Conservation (phyloP, 345 rosid species). For the Hypericum perforatum region DNA sequence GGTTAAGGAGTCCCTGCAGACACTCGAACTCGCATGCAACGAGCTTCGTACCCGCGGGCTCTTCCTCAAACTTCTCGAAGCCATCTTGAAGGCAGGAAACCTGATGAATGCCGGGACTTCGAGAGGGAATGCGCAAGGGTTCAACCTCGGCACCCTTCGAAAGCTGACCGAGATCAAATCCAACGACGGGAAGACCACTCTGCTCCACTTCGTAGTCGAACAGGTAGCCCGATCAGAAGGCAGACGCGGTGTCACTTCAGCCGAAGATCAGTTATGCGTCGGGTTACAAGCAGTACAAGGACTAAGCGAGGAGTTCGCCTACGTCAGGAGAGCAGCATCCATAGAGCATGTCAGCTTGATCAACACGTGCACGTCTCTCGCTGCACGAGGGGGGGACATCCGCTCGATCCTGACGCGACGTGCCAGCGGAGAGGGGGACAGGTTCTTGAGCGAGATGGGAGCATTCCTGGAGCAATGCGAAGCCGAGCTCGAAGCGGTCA, state of each 20-base stretch:
- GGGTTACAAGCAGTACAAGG: constrained; percentile 46
- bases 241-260: constrained; percentile 21
- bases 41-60: constrained; percentile 63
- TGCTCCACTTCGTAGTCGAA: constrained; percentile 75
- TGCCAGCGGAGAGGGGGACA: constrained; percentile 24
- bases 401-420: constrained; percentile 23
- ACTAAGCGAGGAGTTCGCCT: constrained; percentile 38
- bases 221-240: constrained; percentile 68
- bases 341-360: constrained; percentile 42
- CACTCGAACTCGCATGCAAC: constrained; percentile 44
- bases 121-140: constrained; percentile 79
- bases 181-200: constrained; percentile 64
- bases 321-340: constrained; percentile 55
- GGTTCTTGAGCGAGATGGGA: constrained; percentile 47
- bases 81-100: constrained; percentile 80
- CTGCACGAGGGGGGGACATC: constrained; percentile 34
- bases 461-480: constrained; percentile 51
- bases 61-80: constrained; percentile 72
- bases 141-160: constrained; percentile 49
- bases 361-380: constrained; percentile 35
- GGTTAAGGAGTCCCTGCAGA: constrained; percentile 45
- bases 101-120: constrained; percentile 81
- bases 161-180: constrained; percentile 71
- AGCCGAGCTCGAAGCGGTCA: constrained; percentile 45
- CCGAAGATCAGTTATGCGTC: constrained; percentile 34